Base-by-base conservation (phyloP, 495 filamentous ascomycete genomes). In the Collariella sp. region DNA sequence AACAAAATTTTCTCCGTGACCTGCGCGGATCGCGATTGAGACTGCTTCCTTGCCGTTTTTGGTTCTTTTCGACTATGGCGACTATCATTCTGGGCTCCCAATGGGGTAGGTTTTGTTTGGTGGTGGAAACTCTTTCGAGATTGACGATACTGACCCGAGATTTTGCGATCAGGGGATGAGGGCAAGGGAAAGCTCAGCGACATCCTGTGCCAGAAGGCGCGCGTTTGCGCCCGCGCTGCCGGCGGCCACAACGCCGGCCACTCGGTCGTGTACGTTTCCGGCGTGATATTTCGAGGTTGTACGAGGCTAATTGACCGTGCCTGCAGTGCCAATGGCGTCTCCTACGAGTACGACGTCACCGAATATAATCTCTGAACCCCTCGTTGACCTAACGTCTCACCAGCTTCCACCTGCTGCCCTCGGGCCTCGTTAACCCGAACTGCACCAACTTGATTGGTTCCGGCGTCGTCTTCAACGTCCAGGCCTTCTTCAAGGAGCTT, bases 361-460 rank as follows among this genome's bases (percentile, higher is more conserved):
- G 15, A 16, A 33, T 42, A 12, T 40, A 36, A 11, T 43, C 20
- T 29, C 43, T 43, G 34, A n/a, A 33, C 18, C 29, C 3, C 13
- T 15, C 10, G n/a, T 44, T 53, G 50, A 54, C 39, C 7, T 49
- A 6, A 7, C 11, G 1, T 13, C 24, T 54, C 22, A 18, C 9
- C 39, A 68, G 64, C 67, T 88, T 89, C 70, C 88, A 91, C 71
- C 67, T 75, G 50, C 65, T 81, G 7, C 79, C 79, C 16, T 82
- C 78, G 44, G 87, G 86, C 46, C 82, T 95, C 11, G 74, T 94
- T 53, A 87, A 87, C 61, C 88, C 85, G 3, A 73, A 72, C 50
- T 88, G 81, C 69, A 74, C 83, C 58, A 96, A 93, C 74, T 73
- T 96, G 44, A 88, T 96, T 68, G 89, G 89, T 47, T 84, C 85